These are phyloP conservation scores for Bromus sterilis DNA, from an alignment of 176 grass and related monocot genomes.

Conservation along the genomic window DNA sequence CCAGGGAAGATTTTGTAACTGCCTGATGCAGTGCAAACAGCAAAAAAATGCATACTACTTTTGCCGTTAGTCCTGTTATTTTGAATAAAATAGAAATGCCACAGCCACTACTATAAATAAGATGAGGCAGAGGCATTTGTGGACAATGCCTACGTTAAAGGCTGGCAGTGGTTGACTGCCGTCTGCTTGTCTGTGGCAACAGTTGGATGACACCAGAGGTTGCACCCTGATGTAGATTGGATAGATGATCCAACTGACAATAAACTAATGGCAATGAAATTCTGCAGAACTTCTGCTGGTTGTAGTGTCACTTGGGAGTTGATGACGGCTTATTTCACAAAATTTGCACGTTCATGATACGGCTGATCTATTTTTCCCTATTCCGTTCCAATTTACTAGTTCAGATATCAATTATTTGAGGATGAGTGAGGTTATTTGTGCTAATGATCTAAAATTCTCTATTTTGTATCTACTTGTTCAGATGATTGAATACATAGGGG, in stretches of 20 bases:
- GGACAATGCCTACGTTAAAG: background rate
- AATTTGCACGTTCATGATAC: background rate
- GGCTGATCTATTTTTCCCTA: background rate
- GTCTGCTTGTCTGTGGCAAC: background rate
- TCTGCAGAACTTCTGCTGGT: background rate
- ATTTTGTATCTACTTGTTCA: slow-evolving; percentile 37
- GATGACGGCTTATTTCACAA: background rate
- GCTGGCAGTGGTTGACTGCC: background rate
- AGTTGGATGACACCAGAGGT: background rate
- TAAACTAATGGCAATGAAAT: background rate
- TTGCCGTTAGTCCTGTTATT: background rate
- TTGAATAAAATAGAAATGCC: background rate
- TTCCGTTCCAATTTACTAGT: background rate
- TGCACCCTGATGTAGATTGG: background rate
- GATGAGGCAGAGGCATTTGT: background rate
- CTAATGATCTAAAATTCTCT: slow-evolving; percentile 22
- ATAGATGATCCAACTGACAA: background rate
- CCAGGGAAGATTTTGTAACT: background rate
- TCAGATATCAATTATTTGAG: background rate
- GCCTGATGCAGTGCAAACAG: background rate
- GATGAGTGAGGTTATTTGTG: background rate
- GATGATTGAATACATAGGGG: slow-evolving; percentile 97
- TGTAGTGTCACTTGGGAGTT: background rate
- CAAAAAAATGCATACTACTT: background rate
- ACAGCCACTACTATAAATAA: background rate